These are phyloP conservation scores for Aegilops sharonensis DNA, from an alignment of 176 grass and related monocot species.

Conservation along the genomic window DNA sequence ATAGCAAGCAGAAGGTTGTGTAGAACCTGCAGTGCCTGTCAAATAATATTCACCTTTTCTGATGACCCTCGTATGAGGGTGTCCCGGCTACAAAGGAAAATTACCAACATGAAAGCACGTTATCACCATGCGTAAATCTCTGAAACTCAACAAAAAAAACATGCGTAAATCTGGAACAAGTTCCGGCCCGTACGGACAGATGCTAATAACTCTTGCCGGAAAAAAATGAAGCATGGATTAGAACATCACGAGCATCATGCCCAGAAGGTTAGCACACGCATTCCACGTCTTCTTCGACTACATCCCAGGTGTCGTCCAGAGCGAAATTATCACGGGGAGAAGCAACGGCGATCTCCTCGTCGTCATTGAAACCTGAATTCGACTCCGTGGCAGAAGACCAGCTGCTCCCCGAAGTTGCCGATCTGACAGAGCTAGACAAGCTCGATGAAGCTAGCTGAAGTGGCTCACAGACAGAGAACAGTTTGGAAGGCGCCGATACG, in stretches of 20 bases:
- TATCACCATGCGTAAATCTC: neutral
- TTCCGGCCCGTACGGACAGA: neutral
- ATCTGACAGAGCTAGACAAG: slow-evolving; percentile 15
- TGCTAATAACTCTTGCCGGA: neutral
- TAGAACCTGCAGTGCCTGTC: neutral
- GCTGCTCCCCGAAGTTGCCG: neutral
- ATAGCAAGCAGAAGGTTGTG: neutral
- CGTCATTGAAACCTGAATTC: neutral
- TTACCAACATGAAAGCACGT: neutral
- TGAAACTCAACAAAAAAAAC: neutral
- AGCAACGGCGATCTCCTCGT: neutral
- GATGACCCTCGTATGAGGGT: neutral
- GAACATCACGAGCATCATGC: neutral
- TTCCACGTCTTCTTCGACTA: neutral
- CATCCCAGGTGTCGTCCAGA: slow-evolving; percentile 34
- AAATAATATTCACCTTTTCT: neutral
- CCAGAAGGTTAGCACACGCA: neutral
- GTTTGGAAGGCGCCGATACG: neutral
- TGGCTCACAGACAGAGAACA: neutral
- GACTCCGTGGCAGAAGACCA: slow-evolving; percentile 21
- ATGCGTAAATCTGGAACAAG: neutral
- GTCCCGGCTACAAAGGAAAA: neutral
- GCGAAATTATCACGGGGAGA: neutral
- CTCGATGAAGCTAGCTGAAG: slow-evolving; percentile 16
- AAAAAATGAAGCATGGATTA: neutral